Evolutionary conservation across 129 eudicot genomes (phyloP).

Genomic region (Saussurea involucrata): DNA sequence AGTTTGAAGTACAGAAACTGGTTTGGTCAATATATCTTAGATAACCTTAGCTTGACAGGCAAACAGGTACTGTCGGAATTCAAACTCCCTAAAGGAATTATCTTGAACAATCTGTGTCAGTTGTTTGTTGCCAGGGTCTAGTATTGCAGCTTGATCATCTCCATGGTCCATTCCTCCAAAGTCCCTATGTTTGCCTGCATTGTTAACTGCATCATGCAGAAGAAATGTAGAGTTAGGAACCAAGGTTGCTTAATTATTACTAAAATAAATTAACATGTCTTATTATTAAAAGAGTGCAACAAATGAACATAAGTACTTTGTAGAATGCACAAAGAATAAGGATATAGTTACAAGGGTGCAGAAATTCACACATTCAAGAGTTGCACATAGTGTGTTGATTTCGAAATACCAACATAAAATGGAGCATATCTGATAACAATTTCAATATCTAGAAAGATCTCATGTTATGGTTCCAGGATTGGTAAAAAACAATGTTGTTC

Average conservation of each 20-base stretch:
- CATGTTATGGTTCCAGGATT: conserved; percentile 6
- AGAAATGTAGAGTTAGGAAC: conserved; percentile 9
- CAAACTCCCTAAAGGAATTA: conserved; percentile 91
- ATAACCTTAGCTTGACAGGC: conserved; percentile 95
- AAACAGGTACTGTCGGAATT: conserved; percentile 89
- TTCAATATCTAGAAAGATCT: neutral
- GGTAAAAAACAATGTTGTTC: neutral
- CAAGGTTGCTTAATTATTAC: neutral
- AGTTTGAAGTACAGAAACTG: neutral
- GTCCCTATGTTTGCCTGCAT: conserved; percentile 58
- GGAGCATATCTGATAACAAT: neutral
- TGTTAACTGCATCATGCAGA: conserved; percentile 47
- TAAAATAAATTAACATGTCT: neutral
- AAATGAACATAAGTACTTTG: neutral
- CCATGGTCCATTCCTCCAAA: conserved; percentile 90
- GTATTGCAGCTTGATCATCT: conserved; percentile 87
- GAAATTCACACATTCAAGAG: neutral
- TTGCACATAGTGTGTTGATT: neutral
- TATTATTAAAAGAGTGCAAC: neutral
- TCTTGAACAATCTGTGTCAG: conserved; percentile 82
- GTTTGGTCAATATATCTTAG: neutral
- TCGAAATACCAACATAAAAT: neutral
- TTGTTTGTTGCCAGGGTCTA: conserved; percentile 65
- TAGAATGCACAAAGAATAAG: neutral
- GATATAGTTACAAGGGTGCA: neutral